Evolutionary conservation across 2,329 filamentous ascomycete species (phyloP), one percentile per base, ranked within the genome.

Genomic region (Didymella pomorum): DNA sequence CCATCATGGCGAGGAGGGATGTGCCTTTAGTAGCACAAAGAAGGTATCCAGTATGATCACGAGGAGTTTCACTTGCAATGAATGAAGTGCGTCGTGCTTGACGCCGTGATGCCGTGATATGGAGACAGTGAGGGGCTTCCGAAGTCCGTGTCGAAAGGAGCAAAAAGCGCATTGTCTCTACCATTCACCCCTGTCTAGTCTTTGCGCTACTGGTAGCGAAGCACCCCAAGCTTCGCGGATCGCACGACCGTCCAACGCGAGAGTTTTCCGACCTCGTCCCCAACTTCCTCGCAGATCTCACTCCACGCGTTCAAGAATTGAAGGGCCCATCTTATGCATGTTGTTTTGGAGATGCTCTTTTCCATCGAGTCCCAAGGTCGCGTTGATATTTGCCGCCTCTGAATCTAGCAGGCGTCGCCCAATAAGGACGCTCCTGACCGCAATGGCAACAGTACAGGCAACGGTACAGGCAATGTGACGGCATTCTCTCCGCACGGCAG

Each of bases 221-320:
- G 53, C 41, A 45, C 46, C n/a, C 14, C 25, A 51, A 51, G 53
- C 53, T 57, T 52, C 20, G 20, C 33, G 56, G 56, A 41, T 50
- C 44, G 45, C 11, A 12, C 18, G 29, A 51, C 7, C 7, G 23
- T 48, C 55, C 42, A n/a, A 7, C 31, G 16, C 31, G 16, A 35
- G 16, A 35, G 31, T 53, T 39, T 46, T 46, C 41, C 50, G 37
- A 54, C 56, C 26, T 21, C 26, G 23, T 31, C 44, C 44, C 49
- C 44, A 45, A 41, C 31, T 33, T 58, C 26, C 23, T 35, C 23
- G 45, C 31, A 41, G 28, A 43, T 43, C 52, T 37, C 31, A n/a
- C 31, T 35, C 14, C 18, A 4, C 29, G n/a, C 9, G 42, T 43
- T 23, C 23, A 25, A 43, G 14, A n/a, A 8, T 7, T 23, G 14